Base-by-base conservation (phyloP, 2,329 filamentous ascomycete genomes). In the Talaromyces sp. region DNA sequence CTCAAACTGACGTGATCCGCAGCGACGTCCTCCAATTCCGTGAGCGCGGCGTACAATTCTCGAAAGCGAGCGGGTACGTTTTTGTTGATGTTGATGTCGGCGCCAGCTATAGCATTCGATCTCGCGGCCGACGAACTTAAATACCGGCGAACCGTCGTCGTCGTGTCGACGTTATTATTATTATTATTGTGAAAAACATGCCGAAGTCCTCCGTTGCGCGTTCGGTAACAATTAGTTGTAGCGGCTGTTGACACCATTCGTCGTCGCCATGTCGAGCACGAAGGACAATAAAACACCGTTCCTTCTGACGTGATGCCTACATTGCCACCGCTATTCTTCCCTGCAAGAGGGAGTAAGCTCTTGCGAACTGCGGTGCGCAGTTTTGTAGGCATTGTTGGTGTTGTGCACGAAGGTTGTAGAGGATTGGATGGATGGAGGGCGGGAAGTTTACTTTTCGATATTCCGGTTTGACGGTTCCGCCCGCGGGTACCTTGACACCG, bases 1-100 rank as follows among this genome's bases (percentile, higher is more conserved):
- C 85, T 87, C 34, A 86, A 75, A 72, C 87, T 86, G 61, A 88
- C 82, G 72, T 86, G 84, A 56, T 81, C 82, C 65, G 83, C 80
- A 25, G 86, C 85, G 43, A 79, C 78, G 62, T 81, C 79, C 67
- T 83, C 80, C 8, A 89, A 74, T n/a, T 77, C 77, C 15, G 79
- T 79, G 47, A 89, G 72, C 34, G 83, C 80, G 67, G 83, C 78
- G 69, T 89, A 81, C 1, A 89, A 78, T 61, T 83, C 81, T 69
- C 81, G 77, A 68, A 84, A 82, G 25, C 75, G 75, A n/a, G 79
- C 70, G 0, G 86, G 85, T 2, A 88, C 81, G 29, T 81, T 82
- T 36, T 81, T 81, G 7, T 80, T 81, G 15, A 81, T 10, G 83
- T 80, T 6, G 85, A 83, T 5, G 79, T 76, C 53, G 84, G 83